Percentiles rank a stretch among this genome's conserved stretches.
These are phyloP conservation scores for Xylaria hypoxylon DNA, from an alignment of 2,329 filamentous ascomycete genomes.

Conservation along the genomic window DNA sequence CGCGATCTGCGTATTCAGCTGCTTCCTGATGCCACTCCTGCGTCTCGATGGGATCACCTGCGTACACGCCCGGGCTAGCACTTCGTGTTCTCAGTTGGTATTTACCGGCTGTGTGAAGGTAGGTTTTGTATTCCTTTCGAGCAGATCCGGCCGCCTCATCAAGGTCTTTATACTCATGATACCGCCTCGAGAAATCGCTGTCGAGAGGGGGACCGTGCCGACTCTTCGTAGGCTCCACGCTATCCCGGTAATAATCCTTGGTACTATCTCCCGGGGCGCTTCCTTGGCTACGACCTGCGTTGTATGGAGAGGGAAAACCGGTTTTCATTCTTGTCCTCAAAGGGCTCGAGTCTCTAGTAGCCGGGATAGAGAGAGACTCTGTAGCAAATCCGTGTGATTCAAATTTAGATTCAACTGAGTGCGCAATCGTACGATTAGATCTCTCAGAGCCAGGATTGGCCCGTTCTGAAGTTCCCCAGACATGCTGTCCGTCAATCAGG, in stretches of 20 bases:
- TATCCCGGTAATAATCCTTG: neutral
- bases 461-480: neutral
- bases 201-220: conserved; percentile 6
- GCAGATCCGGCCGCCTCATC: neutral
- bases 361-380: no score
- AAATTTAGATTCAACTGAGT: neutral
- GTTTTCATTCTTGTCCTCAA: neutral
- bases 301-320: neutral
- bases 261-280: neutral
- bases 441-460: neutral
- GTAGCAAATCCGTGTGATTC: neutral
- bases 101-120: neutral
- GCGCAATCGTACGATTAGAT: conserved; percentile 1
- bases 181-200: neutral
- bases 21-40: neutral
- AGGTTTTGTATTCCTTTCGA: neutral
- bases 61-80: neutral
- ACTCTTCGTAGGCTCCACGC: no score
- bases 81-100: neutral
- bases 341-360: no score
- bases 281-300: conserved; percentile 5
- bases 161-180: neutral
- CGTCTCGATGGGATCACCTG: neutral
- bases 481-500: conserved; percentile 4
- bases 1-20: neutral